Evolutionary conservation across 75 land plant species (phyloP).

Genomic region (Cunninghamia lanceolata): DNA sequence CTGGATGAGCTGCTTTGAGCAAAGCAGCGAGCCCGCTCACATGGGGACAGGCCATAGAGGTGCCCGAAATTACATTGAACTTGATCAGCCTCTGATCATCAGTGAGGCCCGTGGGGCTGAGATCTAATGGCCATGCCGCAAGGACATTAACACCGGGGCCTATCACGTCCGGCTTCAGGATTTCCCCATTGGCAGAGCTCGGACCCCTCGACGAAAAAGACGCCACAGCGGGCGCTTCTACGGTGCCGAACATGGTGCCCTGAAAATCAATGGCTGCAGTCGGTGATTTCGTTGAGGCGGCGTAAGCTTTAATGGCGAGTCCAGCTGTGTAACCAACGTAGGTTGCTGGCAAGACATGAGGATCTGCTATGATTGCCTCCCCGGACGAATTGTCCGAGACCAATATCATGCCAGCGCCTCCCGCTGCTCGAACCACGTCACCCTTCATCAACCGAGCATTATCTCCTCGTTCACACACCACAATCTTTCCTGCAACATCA

Average conservation of each 20-base stretch:
- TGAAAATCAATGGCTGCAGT: conserved; percentile 17
- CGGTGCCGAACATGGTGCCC: conserved; percentile 5
- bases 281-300: conserved; percentile 2
- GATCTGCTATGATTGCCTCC: conserved; percentile 30
- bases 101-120: conserved; percentile 7
- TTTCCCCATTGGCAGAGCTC: not conserved
- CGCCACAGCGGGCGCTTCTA: conserved; percentile 24
- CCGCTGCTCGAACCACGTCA: conserved; percentile 19
- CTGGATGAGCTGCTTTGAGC: conserved; percentile 21
- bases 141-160: conserved; percentile 17
- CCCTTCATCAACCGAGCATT: conserved; percentile 17
- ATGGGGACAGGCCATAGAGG: conserved; percentile 36
- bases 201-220: conserved; percentile 31
- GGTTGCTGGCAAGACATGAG: conserved; percentile 31
- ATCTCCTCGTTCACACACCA: conserved; percentile 14
- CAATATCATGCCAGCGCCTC: conserved; percentile 41
- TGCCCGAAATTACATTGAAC: conserved; percentile 29
- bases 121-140: conserved; percentile 10
- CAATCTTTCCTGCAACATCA: conserved; percentile 31
- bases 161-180: conserved; percentile 19
- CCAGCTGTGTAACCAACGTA: conserved; percentile 21
- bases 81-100: not conserved
- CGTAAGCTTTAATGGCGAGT: conserved; percentile 14
- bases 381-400: conserved; percentile 18
- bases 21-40: conserved; percentile 28